phyloP scores from a whole-genome alignment of 2,329 filamentous ascomycete species.

The Paracorniculantispora psalliotae region DNA sequence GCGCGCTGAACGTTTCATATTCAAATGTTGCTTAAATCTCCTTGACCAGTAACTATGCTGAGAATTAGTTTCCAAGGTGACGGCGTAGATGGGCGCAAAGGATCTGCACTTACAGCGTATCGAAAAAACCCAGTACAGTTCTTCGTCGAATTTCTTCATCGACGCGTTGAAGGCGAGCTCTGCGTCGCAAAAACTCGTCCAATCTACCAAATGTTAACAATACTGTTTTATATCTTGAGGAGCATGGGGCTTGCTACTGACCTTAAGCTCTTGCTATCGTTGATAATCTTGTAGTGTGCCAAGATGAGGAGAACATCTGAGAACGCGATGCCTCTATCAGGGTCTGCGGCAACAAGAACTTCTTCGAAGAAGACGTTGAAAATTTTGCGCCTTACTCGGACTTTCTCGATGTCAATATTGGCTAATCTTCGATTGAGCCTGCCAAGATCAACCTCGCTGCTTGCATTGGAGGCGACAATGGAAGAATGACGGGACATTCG shows the following conservation, averaged over 20 bases:
- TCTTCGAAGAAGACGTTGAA: constrained; percentile 98
- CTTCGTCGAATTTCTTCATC: constrained; percentile 90
- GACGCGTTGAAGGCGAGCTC: constrained; percentile 84
- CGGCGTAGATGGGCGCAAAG: neutral
- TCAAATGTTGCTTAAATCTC: constrained; percentile 70
- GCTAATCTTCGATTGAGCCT: constrained; percentile 69
- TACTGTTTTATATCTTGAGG: neutral
- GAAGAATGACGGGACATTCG: constrained; percentile 51
- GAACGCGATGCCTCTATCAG: constrained; percentile 84
- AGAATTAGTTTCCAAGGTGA: neutral
- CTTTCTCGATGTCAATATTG: constrained; percentile 67
- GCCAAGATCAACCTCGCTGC: constrained; percentile 63
- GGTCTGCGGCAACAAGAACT: constrained; percentile 87
- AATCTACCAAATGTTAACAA: constrained; percentile 50
- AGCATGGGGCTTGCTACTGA: constrained; percentile 33
- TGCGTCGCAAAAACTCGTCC: constrained; percentile 88
- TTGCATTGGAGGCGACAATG: constrained; percentile 46
- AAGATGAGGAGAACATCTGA: constrained; percentile 90
- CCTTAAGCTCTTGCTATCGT: constrained; percentile 90
- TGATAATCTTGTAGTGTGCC: constrained; percentile 98
- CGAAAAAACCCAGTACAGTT: constrained; percentile 90
- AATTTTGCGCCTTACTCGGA: constrained; percentile 68
- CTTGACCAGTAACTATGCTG: constrained; percentile 68
- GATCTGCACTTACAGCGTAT: constrained; percentile 65
- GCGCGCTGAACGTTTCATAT: constrained; percentile 66